These are phyloP conservation scores for Myriosclerotinia scirpicola DNA, from an alignment of 2,329 filamentous ascomycete species.

Conservation along the genomic window DNA sequence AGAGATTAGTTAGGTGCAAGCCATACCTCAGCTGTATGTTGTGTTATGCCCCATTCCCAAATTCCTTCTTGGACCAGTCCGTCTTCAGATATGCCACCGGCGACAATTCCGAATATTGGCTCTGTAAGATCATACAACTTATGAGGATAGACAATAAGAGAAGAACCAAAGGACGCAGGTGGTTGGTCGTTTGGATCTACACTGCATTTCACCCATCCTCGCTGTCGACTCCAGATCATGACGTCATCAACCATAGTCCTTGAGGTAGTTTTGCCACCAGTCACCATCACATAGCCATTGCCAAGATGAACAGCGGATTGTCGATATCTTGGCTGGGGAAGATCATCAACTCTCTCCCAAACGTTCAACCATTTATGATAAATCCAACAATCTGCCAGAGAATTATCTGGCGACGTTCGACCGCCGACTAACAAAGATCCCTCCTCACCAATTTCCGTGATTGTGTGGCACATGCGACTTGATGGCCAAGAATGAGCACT, in stretches of 20 bases:
- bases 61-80: conserved; percentile 14
- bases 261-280: conserved; percentile 38
- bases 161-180: conserved; percentile 32
- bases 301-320: conserved; percentile 63
- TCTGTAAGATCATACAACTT: conserved; percentile 32
- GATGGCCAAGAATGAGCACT: conserved; percentile 42
- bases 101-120: conserved; percentile 59
- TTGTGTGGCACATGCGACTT: conserved; percentile 70
- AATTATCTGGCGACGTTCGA: conserved; percentile 69
- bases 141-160: conserved; percentile 27
- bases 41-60: conserved; percentile 42
- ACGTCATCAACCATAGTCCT: conserved; percentile 29
- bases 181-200: conserved; percentile 23
- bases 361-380: conserved; percentile 51
- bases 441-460: conserved; percentile 61
- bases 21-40: conserved; percentile 28
- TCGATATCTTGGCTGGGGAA: conserved; percentile 73
- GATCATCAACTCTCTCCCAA: conserved; percentile 65
- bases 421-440: conserved; percentile 72
- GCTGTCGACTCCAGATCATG: conserved; percentile 37
- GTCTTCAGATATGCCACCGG: conserved; percentile 62
- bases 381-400: conserved; percentile 74
- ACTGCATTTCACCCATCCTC: conserved; percentile 38
- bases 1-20: neutral
- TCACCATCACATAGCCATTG: conserved; percentile 49